Conservation (phyloP, 768 basidiomycete genomes). For the Neoboletus subvelutipes region DNA sequence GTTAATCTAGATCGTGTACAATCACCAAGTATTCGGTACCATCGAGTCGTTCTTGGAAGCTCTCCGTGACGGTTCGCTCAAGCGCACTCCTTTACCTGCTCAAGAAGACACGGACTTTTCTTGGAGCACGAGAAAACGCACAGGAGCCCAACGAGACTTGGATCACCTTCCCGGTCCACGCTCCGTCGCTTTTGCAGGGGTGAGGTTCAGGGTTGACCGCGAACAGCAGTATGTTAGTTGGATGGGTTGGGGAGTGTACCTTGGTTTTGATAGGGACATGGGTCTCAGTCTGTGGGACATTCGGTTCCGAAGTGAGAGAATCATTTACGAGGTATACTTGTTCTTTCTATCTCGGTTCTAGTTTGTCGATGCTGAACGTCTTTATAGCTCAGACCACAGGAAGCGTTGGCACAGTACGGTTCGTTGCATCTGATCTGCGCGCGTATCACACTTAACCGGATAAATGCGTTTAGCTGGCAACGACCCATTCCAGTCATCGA, state of each 20-base stretch:
- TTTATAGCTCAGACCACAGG: slow-evolving; percentile 54
- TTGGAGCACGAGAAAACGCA: slow-evolving; percentile 49
- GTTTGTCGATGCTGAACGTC: not conserved
- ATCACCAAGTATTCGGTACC: slow-evolving; percentile 53
- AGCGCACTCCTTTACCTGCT: slow-evolving; percentile 35
- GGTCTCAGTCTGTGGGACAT: slow-evolving; percentile 62
- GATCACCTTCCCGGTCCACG: slow-evolving; percentile 66
- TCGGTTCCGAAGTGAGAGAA: slow-evolving; percentile 53
- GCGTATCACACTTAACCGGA: not conserved
- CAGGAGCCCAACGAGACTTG: slow-evolving; percentile 46
- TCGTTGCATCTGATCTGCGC: not conserved
- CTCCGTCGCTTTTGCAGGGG: slow-evolving; percentile 57
- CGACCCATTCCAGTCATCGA: slow-evolving; percentile 59
- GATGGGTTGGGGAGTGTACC: slow-evolving; percentile 65
- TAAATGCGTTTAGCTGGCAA: slow-evolving; percentile 43
- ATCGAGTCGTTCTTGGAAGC: slow-evolving; percentile 51
- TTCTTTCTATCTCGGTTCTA: too few species aligned
- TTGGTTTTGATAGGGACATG: slow-evolving; percentile 68
- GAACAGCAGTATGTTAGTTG: slow-evolving; percentile 57
- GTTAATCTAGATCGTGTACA: slow-evolving; percentile 49
- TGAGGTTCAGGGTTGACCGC: slow-evolving; percentile 55
- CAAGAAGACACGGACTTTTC: slow-evolving; percentile 35
- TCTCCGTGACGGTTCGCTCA: slow-evolving; percentile 52
- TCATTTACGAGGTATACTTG: slow-evolving; percentile 55
- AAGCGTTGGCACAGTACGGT: slow-evolving; percentile 63